Evolutionary conservation across 2,329 filamentous ascomycete species (phyloP).

Genomic region (Alternaria sp.): DNA sequence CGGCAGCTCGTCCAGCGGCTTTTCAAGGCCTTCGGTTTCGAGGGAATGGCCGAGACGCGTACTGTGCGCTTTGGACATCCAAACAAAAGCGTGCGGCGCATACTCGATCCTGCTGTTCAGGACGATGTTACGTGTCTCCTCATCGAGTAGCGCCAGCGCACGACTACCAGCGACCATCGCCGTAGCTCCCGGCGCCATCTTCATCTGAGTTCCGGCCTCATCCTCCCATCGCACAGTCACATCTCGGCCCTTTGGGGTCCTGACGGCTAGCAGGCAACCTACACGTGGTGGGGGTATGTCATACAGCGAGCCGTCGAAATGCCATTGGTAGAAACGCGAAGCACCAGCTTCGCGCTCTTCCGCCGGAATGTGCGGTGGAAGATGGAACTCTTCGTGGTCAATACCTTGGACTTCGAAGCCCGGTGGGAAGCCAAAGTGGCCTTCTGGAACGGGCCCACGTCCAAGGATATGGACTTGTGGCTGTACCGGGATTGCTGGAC

Average conservation of each 20-base stretch:
- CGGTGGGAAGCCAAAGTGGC: conserved; percentile 14
- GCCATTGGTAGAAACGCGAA: not conserved
- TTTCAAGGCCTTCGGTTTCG: conserved; percentile 13
- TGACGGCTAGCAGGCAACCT: not conserved
- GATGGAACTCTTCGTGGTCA: conserved; percentile 16
- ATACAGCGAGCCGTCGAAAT: not conserved
- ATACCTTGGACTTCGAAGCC: conserved; percentile 19
- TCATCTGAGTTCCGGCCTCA: not conserved
- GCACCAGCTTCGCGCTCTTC: conserved; percentile 16
- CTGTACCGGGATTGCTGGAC: conserved; percentile 15
- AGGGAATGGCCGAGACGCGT: conserved; percentile 10
- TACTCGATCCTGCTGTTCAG: conserved; percentile 51
- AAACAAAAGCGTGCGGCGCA: conserved; percentile 52
- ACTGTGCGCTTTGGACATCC: conserved; percentile 16
- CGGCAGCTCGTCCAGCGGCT: conserved; percentile 10
- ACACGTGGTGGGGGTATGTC: not conserved
- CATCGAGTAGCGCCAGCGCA: not conserved
- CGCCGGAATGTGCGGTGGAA: conserved; percentile 11
- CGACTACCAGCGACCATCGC: not conserved
- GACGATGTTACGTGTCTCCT: not conserved
- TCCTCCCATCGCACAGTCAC: not conserved
- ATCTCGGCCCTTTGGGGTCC: not conserved
- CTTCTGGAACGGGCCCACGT: conserved; percentile 12
- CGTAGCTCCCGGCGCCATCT: not conserved
- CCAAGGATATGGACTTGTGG: conserved; percentile 18